phyloP scores from a whole-genome alignment of 140 eudicot species.

The Oenanthe javanica region DNA sequence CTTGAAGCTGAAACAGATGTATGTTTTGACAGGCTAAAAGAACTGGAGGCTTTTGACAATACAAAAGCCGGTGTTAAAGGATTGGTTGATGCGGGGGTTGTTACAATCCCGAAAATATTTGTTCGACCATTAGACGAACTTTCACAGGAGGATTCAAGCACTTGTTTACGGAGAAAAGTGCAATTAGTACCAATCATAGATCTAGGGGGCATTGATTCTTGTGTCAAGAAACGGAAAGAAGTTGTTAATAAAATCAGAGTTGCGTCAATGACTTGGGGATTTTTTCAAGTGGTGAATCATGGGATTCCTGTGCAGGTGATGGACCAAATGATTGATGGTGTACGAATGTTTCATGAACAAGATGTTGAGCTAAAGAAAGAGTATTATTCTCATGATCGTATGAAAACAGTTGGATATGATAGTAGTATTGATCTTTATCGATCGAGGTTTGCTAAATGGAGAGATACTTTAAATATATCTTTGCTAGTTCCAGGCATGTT shows the following conservation, averaged over 20 bases:
- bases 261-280: slow-evolving; percentile 7
- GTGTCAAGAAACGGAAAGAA: neutral
- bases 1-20: neutral
- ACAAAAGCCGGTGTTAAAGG: neutral
- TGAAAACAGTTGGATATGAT: slow-evolving; percentile 5
- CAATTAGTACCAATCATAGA: neutral
- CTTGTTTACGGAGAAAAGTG: neutral
- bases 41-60: neutral
- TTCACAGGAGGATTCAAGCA: neutral
- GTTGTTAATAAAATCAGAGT: neutral
- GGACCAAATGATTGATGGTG: slow-evolving; percentile 1
- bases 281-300: slow-evolving; percentile 7
- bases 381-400: neutral
- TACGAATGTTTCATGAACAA: slow-evolving; percentile 4
- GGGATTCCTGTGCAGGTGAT: slow-evolving; percentile 3
- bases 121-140: slow-evolving; percentile 2
- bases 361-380: neutral
- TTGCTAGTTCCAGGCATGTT: neutral
- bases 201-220: neutral
- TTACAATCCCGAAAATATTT: neutral
- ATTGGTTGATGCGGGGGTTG: neutral
- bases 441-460: neutral
- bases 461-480: neutral
- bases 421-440: slow-evolving; percentile 2
- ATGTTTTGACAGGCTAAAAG: neutral